A percentile compares a stretch with the other conserved stretches of the same genome.
phyloP scores from a whole-genome alignment of 2,329 filamentous ascomycete species.

The Colletotrichum sp. region DNA sequence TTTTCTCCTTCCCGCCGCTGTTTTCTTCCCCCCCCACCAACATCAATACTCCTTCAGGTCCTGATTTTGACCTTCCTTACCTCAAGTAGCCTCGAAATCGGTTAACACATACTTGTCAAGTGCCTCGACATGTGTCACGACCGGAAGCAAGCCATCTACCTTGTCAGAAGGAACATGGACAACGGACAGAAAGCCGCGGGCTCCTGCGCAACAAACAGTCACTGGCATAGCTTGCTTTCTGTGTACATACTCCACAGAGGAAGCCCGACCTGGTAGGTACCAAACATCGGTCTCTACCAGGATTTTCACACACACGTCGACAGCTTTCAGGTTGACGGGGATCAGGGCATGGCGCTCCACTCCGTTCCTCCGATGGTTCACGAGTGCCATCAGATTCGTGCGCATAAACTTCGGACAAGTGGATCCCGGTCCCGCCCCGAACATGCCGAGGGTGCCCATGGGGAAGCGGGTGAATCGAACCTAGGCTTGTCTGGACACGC shows the following conservation, averaged over 20 bases:
- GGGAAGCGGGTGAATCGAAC: neutral
- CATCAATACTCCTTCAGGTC: neutral
- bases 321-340: neutral
- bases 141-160: neutral
- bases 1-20: neutral
- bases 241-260: neutral
- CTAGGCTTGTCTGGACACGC: neutral
- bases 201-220: neutral
- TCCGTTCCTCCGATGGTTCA: neutral
- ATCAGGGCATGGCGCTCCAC: neutral
- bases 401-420: slow-evolving; percentile 18
- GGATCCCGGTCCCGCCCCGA: slow-evolving; percentile 11
- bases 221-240: neutral
- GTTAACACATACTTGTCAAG: neutral
- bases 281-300: neutral
- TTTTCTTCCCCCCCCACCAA: neutral
- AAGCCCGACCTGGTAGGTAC: neutral
- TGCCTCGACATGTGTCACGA: neutral
- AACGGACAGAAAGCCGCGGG: neutral
- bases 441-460: slow-evolving; percentile 1
- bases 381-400: slow-evolving; percentile 2
- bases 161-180: neutral
- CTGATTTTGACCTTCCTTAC: neutral
- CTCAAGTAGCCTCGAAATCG: neutral
- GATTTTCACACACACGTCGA: neutral